Conservation (phyloP, 192 early-diverging fungal species). For the Backusella morwellensis region DNA sequence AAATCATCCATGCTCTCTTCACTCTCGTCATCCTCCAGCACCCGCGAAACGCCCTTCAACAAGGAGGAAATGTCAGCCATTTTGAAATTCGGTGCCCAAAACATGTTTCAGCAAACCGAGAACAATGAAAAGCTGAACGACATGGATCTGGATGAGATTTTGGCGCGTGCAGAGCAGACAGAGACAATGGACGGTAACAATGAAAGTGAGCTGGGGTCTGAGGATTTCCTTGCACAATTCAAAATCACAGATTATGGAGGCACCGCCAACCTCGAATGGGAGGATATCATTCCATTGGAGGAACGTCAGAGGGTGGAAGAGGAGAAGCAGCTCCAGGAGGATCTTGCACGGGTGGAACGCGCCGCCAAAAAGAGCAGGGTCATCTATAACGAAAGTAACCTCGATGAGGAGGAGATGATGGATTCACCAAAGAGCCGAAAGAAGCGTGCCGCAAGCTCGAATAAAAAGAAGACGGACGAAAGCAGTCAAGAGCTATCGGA, state of each 20-base stretch:
- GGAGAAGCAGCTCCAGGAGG: constrained; percentile 66
- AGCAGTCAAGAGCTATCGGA: constrained; percentile 55
- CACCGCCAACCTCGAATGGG: constrained; percentile 79
- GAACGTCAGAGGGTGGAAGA: constrained; percentile 68
- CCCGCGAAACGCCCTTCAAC: constrained; percentile 53
- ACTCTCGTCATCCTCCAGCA: constrained; percentile 32
- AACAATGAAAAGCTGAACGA: constrained; percentile 80
- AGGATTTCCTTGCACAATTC: constrained; percentile 95
- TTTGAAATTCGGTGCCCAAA: constrained; percentile 98
- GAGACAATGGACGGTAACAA: constrained; percentile 71
- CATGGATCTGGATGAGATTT: constrained; percentile 96
- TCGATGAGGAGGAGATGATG: constrained; percentile 16
- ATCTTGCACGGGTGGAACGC: constrained; percentile 47
- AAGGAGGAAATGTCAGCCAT: constrained; percentile 92
- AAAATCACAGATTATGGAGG: constrained; percentile 85
- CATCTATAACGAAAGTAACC: constrained; percentile 21
- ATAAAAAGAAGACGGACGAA: constrained; percentile 12
- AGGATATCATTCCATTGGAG: constrained; percentile 91
- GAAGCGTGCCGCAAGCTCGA: neutral
- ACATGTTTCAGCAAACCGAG: constrained; percentile 85
- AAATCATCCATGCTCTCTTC: constrained; percentile 21
- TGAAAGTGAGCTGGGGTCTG: constrained; percentile 61
- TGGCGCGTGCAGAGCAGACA: constrained; percentile 91
- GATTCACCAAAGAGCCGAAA: neutral
- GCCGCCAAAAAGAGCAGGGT: constrained; percentile 31